Conservation (phyloP, 306 rosid genomes). For the Sophora flavescens region DNA sequence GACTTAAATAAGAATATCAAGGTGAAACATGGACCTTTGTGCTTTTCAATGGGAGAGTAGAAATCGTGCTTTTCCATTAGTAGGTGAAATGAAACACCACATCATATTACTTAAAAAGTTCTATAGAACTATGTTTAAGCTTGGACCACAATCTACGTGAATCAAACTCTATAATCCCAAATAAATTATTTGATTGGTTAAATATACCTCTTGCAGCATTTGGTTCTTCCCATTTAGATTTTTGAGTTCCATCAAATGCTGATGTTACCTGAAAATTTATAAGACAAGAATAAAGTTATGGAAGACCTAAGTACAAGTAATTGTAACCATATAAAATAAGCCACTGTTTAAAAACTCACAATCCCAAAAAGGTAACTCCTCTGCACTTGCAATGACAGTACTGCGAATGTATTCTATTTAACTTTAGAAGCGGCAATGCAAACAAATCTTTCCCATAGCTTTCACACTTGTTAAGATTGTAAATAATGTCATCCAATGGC, state of each 20-base stretch:
- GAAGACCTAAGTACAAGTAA: conserved; percentile 38
- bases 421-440: conserved; percentile 73
- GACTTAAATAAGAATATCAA: background rate
- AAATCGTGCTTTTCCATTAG: conserved; percentile 12
- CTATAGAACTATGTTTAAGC: conserved; percentile 20
- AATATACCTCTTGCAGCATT: conserved; percentile 83
- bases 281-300: conserved; percentile 43
- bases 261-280: conserved; percentile 74
- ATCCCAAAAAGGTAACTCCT: conserved; percentile 94
- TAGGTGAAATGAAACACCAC: conserved; percentile 3
- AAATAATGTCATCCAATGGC: conserved; percentile 69
- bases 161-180: conserved; percentile 34
- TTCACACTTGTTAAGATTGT: conserved; percentile 63
- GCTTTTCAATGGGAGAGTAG: conserved; percentile 20
- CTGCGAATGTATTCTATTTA: conserved; percentile 94
- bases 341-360: conserved; percentile 67
- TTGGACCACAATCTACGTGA: conserved; percentile 1
- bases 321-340: conserved; percentile 40
- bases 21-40: conserved; percentile 9
- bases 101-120: conserved; percentile 28
- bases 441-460: conserved; percentile 61
- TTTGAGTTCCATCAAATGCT: conserved; percentile 80
- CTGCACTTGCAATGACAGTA: conserved; percentile 81
- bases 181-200: conserved; percentile 34
- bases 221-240: conserved; percentile 97